phyloP scores from a whole-genome alignment of 2,329 filamentous ascomycete species.

The Arthroderma uncinatum region DNA sequence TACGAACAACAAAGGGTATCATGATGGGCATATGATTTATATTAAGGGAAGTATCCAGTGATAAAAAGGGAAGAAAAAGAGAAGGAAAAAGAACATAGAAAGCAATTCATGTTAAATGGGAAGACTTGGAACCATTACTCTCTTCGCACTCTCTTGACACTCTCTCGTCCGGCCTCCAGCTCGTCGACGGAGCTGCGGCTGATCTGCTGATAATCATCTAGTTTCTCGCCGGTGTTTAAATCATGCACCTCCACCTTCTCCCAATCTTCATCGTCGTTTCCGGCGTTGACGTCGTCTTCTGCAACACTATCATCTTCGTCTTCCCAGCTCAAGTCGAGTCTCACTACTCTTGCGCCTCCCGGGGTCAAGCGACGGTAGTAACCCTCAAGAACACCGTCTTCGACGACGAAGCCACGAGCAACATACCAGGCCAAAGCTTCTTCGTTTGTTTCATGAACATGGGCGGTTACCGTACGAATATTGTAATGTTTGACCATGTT shows the following conservation, averaged over 20 bases:
- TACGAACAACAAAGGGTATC: not conserved
- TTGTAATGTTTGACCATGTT: constrained; percentile 39
- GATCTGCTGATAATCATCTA: constrained; percentile 26
- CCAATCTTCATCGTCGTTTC: constrained; percentile 31
- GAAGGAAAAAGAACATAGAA: not conserved
- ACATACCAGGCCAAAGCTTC: constrained; percentile 51
- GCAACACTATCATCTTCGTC: constrained; percentile 14
- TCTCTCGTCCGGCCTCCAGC: not conserved
- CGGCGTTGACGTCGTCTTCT: not conserved
- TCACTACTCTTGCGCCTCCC: constrained; percentile 41
- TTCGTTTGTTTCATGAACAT: constrained; percentile 53
- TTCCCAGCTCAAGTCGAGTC: constrained; percentile 24
- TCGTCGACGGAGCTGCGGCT: constrained; percentile 13
- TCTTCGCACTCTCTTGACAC: not conserved
- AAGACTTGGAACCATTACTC: not conserved
- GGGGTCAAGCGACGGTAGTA: constrained; percentile 52
- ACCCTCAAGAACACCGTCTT: constrained; percentile 40
- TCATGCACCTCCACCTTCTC: constrained; percentile 33
- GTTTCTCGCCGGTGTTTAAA: constrained; percentile 22
- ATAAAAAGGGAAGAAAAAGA: not conserved
- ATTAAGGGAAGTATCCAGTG: not conserved
- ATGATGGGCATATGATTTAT: not conserved
- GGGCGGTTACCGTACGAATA: constrained; percentile 45
- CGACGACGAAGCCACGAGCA: constrained; percentile 44
- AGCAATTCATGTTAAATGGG: not conserved